Evolutionary conservation across 345 rosid genomes (phyloP).

Genomic region (Eucalyptus lansdowneana): DNA sequence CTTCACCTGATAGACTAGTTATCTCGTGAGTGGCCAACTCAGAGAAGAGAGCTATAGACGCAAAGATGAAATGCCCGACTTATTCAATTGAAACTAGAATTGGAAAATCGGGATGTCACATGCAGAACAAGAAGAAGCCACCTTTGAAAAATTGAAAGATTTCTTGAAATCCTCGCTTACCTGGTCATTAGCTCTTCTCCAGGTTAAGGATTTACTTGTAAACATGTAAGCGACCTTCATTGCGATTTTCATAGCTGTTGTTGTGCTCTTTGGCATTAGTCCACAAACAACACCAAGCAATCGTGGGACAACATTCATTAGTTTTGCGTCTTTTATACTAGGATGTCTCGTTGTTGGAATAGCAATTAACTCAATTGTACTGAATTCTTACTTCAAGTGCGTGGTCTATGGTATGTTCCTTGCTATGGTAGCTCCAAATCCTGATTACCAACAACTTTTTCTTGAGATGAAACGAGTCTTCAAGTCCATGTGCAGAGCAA

Average conservation of each 20-base stretch:
- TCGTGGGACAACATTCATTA: background rate
- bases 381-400: background rate
- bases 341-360: background rate
- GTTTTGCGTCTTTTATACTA: too few species aligned
- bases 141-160: background rate
- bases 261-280: background rate
- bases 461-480: background rate
- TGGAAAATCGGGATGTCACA: too few species aligned
- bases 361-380: background rate
- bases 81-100: too few species aligned
- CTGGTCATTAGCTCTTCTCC: background rate
- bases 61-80: too few species aligned
- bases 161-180: background rate
- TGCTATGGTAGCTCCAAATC: background rate
- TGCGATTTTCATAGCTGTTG: rapidly evolving
- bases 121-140: background rate
- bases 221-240: background rate
- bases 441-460: background rate
- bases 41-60: too few species aligned
- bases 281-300: background rate
- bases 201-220: background rate
- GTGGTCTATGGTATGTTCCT: background rate
- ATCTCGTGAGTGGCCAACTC: too few species aligned
- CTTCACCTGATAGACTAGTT: too few species aligned
- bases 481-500: background rate